A percentile compares a stretch with the other conserved stretches of the same genome.
Conservation (phyloP, 2,329 filamentous ascomycete genomes). For the Zymoseptoria tritici region DNA sequence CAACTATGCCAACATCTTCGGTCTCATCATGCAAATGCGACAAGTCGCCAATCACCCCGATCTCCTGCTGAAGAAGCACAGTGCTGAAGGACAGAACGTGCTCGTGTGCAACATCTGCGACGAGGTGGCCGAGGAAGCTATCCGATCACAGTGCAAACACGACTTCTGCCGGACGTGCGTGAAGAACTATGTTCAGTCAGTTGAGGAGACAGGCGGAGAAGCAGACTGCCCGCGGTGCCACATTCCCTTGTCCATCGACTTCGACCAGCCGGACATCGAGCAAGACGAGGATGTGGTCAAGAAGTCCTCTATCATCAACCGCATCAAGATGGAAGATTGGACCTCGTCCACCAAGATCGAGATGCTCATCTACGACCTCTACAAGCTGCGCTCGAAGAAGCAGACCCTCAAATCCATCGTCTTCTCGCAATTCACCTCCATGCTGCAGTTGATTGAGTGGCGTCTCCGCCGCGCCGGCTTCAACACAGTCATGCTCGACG, state of each 20-base stretch:
- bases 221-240: conserved; percentile 85
- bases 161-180: conserved; percentile 82
- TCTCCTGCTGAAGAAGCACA: conserved; percentile 80
- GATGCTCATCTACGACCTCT: conserved; percentile 87
- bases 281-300: conserved; percentile 81
- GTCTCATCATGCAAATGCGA: conserved; percentile 98
- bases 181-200: conserved; percentile 71
- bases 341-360: conserved; percentile 98
- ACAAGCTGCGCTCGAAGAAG: conserved; percentile 84
- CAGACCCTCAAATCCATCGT: conserved; percentile 94
- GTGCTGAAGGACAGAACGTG: conserved; percentile 79
- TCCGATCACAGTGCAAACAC: conserved; percentile 85
- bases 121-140: conserved; percentile 88
- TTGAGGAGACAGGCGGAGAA: conserved; percentile 53
- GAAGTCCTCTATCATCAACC: conserved; percentile 96
- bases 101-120: conserved; percentile 93
- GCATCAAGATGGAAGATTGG: conserved; percentile 98
- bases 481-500: conserved; percentile 96
- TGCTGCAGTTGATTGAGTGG: conserved; percentile 97
- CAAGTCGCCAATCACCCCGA: conserved; percentile 97
- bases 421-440: conserved; percentile 94
- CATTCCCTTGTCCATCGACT: conserved; percentile 79
- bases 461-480: conserved; percentile 92
- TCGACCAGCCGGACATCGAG: conserved; percentile 91
- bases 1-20: conserved; percentile 98